Percentiles rank a stretch among this genome's conserved stretches.
Evolutionary conservation across 495 filamentous ascomycete genomes (phyloP).

Genomic region (Hyphodiscus hymeniophilus): DNA sequence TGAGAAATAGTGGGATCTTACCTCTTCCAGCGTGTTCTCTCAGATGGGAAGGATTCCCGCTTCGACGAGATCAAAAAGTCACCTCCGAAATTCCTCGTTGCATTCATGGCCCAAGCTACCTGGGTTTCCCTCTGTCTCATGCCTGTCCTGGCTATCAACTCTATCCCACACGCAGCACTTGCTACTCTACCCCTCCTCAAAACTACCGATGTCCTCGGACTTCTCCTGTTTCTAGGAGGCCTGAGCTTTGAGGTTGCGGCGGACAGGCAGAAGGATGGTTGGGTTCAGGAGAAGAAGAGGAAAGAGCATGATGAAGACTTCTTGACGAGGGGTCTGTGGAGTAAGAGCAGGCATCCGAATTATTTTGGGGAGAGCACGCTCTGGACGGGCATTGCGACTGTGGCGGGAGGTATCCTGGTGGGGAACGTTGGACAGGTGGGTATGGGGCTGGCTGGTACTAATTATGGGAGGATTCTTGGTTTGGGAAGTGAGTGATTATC

Average conservation of each 20-base stretch:
- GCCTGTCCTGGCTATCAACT: conserved; percentile 51
- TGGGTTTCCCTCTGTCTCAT: conserved; percentile 56
- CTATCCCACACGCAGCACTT: conserved; percentile 41
- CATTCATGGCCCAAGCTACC: conserved; percentile 50
- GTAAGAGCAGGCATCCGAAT: conserved; percentile 52
- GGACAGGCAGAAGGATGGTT: conserved; percentile 50
- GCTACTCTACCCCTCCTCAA: conserved; percentile 31
- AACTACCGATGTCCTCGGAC: conserved; percentile 42
- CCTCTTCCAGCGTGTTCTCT: conserved; percentile 47
- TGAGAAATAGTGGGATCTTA: conserved; percentile 44
- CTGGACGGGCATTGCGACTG: conserved; percentile 53
- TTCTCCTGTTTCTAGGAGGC: conserved; percentile 45
- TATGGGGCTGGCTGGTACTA: conserved; percentile 31
- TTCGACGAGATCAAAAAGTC: conserved; percentile 51
- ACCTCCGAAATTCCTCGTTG: conserved; percentile 42
- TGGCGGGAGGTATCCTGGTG: conserved; percentile 40
- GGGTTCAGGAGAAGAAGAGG: conserved; percentile 44
- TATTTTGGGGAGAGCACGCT: conserved; percentile 60
- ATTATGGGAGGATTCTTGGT: conserved; percentile 28
- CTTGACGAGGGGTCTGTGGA: conserved; percentile 50
- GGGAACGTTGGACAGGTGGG: conserved; percentile 38
- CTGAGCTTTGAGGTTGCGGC: conserved; percentile 50
- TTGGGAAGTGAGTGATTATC: conserved; percentile 16
- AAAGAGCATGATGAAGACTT: conserved; percentile 58
- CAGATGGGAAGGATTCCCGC: conserved; percentile 47